These are phyloP conservation scores for Otatea glauca DNA, from an alignment of 176 grass and related monocot species.

Conservation along the genomic window DNA sequence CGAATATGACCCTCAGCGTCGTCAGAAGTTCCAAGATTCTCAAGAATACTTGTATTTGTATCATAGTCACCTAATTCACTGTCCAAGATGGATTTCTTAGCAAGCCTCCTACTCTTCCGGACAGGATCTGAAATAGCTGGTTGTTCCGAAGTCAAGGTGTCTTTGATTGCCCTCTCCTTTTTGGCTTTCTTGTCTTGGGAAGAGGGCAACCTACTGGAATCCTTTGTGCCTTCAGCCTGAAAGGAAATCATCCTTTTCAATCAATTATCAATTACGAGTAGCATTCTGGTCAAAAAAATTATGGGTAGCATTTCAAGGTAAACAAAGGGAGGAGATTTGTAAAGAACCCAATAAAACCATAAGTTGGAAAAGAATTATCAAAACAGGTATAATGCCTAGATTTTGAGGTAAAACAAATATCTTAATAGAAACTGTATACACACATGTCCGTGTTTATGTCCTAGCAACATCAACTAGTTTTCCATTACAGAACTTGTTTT, in stretches of 20 bases:
- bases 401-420: constrained; percentile 2
- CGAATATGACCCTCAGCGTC: constrained; percentile 12
- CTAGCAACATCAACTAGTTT: constrained; percentile 18
- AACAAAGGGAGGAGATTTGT: neutral
- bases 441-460: neutral
- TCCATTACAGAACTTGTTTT: constrained; percentile 1
- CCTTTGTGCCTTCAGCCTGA: constrained; percentile 48
- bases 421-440: constrained; percentile 21
- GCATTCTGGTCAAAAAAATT: neutral
- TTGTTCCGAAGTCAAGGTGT: constrained; percentile 48
- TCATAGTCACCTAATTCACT: constrained; percentile 58
- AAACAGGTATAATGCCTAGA: neutral
- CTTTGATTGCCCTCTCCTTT: constrained; percentile 42
- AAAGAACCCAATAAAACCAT: neutral
- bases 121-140: constrained; percentile 58
- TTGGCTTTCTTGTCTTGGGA: constrained; percentile 52
- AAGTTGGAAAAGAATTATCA: constrained; percentile 21
- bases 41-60: constrained; percentile 41
- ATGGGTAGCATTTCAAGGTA: neutral
- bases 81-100: constrained; percentile 59
- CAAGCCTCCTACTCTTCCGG: constrained; percentile 77
- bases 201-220: constrained; percentile 43
- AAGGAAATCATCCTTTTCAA: constrained; percentile 25
- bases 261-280: constrained; percentile 34
- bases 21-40: constrained; percentile 46